Conservation (phyloP, 768 basidiomycete genomes). For the Collybia sordida region DNA sequence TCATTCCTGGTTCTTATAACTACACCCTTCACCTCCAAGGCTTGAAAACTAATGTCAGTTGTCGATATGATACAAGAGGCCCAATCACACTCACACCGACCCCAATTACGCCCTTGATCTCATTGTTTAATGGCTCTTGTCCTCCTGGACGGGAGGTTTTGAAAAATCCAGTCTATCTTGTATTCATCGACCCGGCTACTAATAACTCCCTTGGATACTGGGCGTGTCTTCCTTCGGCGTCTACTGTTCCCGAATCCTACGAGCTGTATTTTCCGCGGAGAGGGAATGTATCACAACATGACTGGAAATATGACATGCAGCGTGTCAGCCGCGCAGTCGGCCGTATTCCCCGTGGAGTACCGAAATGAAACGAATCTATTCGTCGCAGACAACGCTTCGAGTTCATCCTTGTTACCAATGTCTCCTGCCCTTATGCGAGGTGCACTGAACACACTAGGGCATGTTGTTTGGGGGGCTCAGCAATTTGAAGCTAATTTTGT, state of each 20-base stretch:
- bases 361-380: neutral
- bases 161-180: too few relatives aligned
- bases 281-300: neutral
- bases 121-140: neutral
- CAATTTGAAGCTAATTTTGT: conserved; percentile 13
- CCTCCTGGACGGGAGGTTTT: neutral
- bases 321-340: conserved; percentile 13
- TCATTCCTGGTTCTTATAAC: neutral
- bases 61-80: neutral
- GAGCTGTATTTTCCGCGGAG: conserved; percentile 13
- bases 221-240: conserved; percentile 11
- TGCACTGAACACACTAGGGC: conserved; percentile 8
- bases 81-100: neutral
- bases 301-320: conserved; percentile 20
- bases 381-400: neutral
- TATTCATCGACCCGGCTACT: neutral
- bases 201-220: conserved; percentile 9
- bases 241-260: conserved; percentile 4
- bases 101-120: neutral
- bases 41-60: neutral
- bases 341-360: conserved; percentile 16
- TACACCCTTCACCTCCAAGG: conserved; percentile 1
- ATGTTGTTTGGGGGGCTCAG: conserved; percentile 9
- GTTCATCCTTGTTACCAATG: neutral
- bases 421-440: conserved; percentile 7